phyloP scores from a whole-genome alignment of 1,139 yeast genomes.

The Kodamaea derodonti region DNA sequence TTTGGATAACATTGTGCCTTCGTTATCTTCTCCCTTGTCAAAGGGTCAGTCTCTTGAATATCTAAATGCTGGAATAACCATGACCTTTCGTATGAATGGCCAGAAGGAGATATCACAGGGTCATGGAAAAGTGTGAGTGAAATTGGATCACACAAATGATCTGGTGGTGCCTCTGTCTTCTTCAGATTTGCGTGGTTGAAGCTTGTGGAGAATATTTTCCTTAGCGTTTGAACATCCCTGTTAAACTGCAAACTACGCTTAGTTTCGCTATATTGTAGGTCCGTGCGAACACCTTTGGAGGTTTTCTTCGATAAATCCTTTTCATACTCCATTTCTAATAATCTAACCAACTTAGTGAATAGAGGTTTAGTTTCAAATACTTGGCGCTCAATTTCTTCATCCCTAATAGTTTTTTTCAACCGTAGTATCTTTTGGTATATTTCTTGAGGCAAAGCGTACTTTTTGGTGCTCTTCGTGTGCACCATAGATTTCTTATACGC shows the following conservation, averaged over 20 bases:
- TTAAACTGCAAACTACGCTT: conserved; percentile 18
- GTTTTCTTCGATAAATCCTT: conserved; percentile 5
- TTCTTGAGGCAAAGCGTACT: conserved; percentile 15
- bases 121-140: conserved; percentile 40
- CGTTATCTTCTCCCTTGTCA: conserved; percentile 19
- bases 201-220: conserved; percentile 20
- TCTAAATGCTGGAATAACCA: conserved; percentile 36
- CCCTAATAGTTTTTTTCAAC: conserved; percentile 12
- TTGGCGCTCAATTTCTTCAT: conserved; percentile 16
- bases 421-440: conserved; percentile 19
- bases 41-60: conserved; percentile 35
- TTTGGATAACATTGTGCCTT: conserved; percentile 19
- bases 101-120: conserved; percentile 49
- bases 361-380: conserved; percentile 20
- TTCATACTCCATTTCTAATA: conserved; percentile 18
- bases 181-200: conserved; percentile 13
- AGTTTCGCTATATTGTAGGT: conserved; percentile 14
- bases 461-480: conserved; percentile 19
- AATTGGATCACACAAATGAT: conserved; percentile 44
- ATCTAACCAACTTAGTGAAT: conserved; percentile 19
- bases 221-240: conserved; percentile 20
- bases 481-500: conserved; percentile 29
- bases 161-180: conserved; percentile 31
- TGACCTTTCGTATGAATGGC: conserved; percentile 43
- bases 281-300: not conserved